Evolutionary conservation across 495 filamentous ascomycete genomes (phyloP).

Genomic region (Penicillium waksmanii): DNA sequence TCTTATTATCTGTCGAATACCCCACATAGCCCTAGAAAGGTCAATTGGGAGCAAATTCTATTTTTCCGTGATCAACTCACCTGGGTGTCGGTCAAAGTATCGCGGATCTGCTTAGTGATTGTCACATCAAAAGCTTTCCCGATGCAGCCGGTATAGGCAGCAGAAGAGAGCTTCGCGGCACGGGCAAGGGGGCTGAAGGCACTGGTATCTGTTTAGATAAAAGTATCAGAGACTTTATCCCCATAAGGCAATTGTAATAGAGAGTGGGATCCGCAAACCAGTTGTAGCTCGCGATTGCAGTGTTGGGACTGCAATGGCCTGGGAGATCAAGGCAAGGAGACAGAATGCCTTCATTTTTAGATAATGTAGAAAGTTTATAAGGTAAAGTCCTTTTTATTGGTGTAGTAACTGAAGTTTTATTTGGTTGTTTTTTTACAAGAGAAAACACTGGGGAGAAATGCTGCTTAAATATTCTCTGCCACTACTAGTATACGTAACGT

Average conservation of each 20-base stretch:
- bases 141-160: conserved; percentile 35
- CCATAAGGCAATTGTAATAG: background rate
- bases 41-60: background rate
- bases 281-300: conserved; percentile 22
- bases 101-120: conserved; percentile 35
- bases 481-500: background rate
- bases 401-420: background rate
- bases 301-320: conserved; percentile 18
- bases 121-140: conserved; percentile 37
- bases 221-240: background rate
- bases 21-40: conserved; percentile 32
- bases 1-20: conserved; percentile 32
- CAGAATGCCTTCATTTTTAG: conserved; percentile 18
- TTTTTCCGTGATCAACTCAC: conserved; percentile 6
- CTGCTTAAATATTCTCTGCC: background rate
- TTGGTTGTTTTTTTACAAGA: background rate
- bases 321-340: conserved; percentile 18
- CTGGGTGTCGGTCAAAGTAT: conserved; percentile 33
- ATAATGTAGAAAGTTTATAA: background rate
- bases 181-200: conserved; percentile 30
- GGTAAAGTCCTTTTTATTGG: background rate
- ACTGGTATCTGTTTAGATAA: conserved; percentile 24
- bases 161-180: conserved; percentile 40
- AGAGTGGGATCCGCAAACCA: conserved; percentile 12
- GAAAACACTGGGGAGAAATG: background rate